phyloP scores from a whole-genome alignment of 306 rosid genomes.

The Casuarina cunninghamiana region DNA sequence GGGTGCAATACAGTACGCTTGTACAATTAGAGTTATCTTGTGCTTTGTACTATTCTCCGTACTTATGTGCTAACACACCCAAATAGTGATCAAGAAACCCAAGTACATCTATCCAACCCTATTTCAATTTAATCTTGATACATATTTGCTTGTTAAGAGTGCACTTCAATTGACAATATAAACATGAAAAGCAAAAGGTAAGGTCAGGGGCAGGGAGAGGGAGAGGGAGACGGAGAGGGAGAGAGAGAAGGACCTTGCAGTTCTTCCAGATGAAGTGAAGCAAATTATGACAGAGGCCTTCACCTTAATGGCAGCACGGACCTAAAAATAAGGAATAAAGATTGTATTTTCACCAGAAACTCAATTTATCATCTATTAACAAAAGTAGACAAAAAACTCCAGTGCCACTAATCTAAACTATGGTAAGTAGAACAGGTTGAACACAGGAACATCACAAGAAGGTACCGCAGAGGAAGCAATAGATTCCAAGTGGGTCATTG shows the following conservation, averaged over 20 bases:
- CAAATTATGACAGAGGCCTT: slow-evolving; percentile 93
- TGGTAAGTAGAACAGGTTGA: not conserved
- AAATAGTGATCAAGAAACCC: too few species aligned
- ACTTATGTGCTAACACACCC: not conserved
- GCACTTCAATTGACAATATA: not conserved
- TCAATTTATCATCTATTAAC: not conserved
- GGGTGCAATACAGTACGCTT: not conserved
- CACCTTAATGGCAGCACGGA: slow-evolving; percentile 98
- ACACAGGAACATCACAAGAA: slow-evolving; percentile 6
- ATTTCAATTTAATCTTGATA: not conserved
- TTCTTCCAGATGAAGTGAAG: slow-evolving; percentile 97
- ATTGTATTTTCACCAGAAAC: not conserved
- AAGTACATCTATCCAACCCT: not conserved
- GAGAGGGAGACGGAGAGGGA: not conserved
- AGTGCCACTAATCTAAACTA: not conserved
- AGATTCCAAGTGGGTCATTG: slow-evolving; percentile 97
- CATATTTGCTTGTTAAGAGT: not conserved
- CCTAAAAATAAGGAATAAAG: slow-evolving; percentile 42
- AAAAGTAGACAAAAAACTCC: not conserved
- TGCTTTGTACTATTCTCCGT: not conserved
- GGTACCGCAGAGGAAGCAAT: slow-evolving; percentile 97
- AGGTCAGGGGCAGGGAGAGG: not conserved
- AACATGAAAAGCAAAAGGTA: not conserved
- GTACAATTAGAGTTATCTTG: not conserved
- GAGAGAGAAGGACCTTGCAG: slow-evolving; percentile 67